Evolutionary conservation across 2,329 filamentous ascomycete genomes (phyloP), one percentile per base, ranked within the genome.

Genomic region (Xylariales sp.): DNA sequence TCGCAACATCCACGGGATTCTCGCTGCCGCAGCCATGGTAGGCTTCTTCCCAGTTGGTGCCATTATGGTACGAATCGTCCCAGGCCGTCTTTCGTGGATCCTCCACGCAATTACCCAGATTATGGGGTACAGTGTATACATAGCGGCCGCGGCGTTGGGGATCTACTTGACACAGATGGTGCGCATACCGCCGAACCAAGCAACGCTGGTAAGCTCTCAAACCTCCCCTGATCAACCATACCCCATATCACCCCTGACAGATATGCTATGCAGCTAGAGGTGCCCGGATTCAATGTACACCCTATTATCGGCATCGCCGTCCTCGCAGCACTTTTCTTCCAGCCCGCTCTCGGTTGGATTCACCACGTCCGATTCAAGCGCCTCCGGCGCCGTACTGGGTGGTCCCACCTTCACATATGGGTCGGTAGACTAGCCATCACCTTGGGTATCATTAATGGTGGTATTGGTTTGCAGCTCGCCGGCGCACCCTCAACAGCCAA

Each of bases 261-360:
- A 37, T 25, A 38, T 6, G 6, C 10, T 6, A 15, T 6, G n/a
- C 37, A 65, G 57, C 42, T 69, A 6, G 44, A 50, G 11, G 49
- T 52, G n/a, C 42, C 51, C 5, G 36, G 49, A 4, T 51, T 53
- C 23, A 66, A 63, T 44, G 60, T 57, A 30, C 70, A 74, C 45
- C 66, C 66, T 23, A 67, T 72, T 44, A 64, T 73, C 42, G 70
- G 70, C 20, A 51, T 72, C 34, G 52, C 68, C 4, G 49, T 67
- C 4, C 56, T 73, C 6, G 57, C 42, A 10, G 38, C 56, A 1
- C 51, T 72, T 5, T 41, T 64, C 44, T 40, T 66, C 30, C 67
- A 72, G 51, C 66, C 68, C 0, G 13, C 64, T 3, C 50, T 69
- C 2, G 70, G 69, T 3, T 46, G 55, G 28, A 29, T 65, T 4